Percentiles rank a stretch among this genome's conserved stretches.
phyloP scores from a whole-genome alignment of 1,139 yeast species.

The Candida neerlandica region DNA sequence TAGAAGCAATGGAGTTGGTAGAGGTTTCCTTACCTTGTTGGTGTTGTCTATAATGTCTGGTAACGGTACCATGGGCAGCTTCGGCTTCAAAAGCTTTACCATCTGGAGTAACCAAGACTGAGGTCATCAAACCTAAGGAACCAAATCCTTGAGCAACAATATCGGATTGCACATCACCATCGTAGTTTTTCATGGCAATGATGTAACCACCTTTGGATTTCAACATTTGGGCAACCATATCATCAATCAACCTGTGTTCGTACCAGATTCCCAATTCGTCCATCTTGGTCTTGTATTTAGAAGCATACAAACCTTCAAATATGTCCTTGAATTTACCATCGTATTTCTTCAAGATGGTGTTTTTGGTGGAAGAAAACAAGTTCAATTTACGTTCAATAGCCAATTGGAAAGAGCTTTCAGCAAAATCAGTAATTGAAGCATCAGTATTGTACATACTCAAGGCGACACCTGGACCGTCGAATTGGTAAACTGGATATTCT shows the following conservation, averaged over 20 bases:
- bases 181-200: conserved; percentile 95
- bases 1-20: conserved; percentile 98
- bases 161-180: conserved; percentile 96
- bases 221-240: conserved; percentile 98
- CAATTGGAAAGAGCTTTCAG: conserved; percentile 87
- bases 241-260: conserved; percentile 95
- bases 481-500: conserved; percentile 68
- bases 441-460: conserved; percentile 95
- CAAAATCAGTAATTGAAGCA: conserved; percentile 86
- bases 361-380: conserved; percentile 85
- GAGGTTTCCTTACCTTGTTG: conserved; percentile 96
- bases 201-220: conserved; percentile 94
- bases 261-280: conserved; percentile 85
- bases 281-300: conserved; percentile 67
- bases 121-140: conserved; percentile 93
- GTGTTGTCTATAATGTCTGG: conserved; percentile 93
- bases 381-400: conserved; percentile 80
- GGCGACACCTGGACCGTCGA: conserved; percentile 80
- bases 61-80: conserved; percentile 98
- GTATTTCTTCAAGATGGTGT: conserved; percentile 89
- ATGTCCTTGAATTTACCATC: conserved; percentile 96
- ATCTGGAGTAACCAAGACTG: conserved; percentile 90
- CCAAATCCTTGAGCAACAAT: conserved; percentile 98
- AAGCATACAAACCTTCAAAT: conserved; percentile 78
- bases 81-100: conserved; percentile 95